These are phyloP conservation scores for Novakomyces olei DNA, from an alignment of 805 yeast species.

Conservation along the genomic window DNA sequence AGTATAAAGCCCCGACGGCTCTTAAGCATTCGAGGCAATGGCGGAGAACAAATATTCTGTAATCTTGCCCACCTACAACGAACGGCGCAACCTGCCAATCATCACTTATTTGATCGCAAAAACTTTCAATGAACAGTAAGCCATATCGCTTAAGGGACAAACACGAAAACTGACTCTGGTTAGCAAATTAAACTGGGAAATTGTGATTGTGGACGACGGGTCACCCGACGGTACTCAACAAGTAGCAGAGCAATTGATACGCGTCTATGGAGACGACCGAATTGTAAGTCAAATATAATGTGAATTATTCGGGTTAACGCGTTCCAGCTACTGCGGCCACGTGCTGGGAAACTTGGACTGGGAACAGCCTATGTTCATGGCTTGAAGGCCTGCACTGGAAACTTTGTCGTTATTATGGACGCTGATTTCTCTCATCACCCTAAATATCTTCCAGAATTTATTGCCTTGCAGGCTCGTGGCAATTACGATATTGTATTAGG, in stretches of 20 bases:
- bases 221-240: conserved; percentile 71
- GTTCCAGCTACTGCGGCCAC: conserved; percentile 35
- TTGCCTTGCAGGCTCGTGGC: conserved; percentile 30
- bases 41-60: conserved; percentile 37
- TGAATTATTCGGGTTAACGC: conserved; percentile 34
- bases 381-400: conserved; percentile 44
- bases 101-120: conserved; percentile 46
- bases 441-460: conserved; percentile 54
- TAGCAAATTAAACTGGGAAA: conserved; percentile 43
- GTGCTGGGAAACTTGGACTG: conserved; percentile 57
- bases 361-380: conserved; percentile 72
- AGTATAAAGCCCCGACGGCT: too few relatives aligned
- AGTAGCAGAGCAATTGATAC: conserved; percentile 37
- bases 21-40: too few relatives aligned
- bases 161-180: too few relatives aligned
- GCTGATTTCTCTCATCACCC: conserved; percentile 73
- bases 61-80: conserved; percentile 59
- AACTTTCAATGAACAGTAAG: conserved; percentile 30
- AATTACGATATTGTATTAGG: conserved; percentile 24
- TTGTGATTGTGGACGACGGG: conserved; percentile 53
- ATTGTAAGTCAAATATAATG: conserved; percentile 7
- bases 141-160: too few relatives aligned
- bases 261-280: conserved; percentile 14
- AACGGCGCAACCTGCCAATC: conserved; percentile 45
- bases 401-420: conserved; percentile 61